Conservation (phyloP, 306 rosid species). For the Senna tora region DNA sequence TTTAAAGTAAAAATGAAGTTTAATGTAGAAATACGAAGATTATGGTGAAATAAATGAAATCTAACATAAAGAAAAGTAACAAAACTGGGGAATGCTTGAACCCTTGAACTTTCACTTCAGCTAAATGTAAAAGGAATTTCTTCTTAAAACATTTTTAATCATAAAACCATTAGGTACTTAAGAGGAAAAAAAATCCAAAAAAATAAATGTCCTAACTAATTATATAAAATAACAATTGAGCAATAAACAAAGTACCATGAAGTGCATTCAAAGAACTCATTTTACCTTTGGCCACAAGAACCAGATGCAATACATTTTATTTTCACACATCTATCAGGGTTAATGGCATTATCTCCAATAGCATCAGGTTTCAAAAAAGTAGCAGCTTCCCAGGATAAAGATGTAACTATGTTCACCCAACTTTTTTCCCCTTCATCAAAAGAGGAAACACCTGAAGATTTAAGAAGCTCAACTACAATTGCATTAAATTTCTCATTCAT, state of each 20-base stretch:
- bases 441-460: slow-evolving; percentile 63
- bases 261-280: slow-evolving; percentile 14
- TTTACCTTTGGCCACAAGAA: slow-evolving; percentile 77
- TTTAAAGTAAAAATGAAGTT: not conserved
- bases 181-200: not conserved
- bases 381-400: slow-evolving; percentile 95
- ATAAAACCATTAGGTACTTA: slow-evolving; percentile 6
- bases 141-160: slow-evolving; percentile 26
- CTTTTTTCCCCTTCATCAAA: slow-evolving; percentile 58
- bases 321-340: slow-evolving; percentile 76
- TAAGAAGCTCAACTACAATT: slow-evolving; percentile 69
- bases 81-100: slow-evolving; percentile 11
- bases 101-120: not conserved
- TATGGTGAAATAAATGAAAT: not conserved
- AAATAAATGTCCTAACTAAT: slow-evolving; percentile 5
- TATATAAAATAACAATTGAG: not conserved
- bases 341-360: slow-evolving; percentile 60
- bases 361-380: slow-evolving; percentile 74
- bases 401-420: slow-evolving; percentile 81
- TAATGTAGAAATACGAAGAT: not conserved
- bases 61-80: not conserved
- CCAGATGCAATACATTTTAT: slow-evolving; percentile 93
- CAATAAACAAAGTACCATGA: not conserved
- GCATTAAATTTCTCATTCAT: slow-evolving; percentile 76
- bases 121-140: not conserved